Evolutionary conservation across 768 basidiomycete genomes (phyloP).

Genomic region (Heimioporus sp.): DNA sequence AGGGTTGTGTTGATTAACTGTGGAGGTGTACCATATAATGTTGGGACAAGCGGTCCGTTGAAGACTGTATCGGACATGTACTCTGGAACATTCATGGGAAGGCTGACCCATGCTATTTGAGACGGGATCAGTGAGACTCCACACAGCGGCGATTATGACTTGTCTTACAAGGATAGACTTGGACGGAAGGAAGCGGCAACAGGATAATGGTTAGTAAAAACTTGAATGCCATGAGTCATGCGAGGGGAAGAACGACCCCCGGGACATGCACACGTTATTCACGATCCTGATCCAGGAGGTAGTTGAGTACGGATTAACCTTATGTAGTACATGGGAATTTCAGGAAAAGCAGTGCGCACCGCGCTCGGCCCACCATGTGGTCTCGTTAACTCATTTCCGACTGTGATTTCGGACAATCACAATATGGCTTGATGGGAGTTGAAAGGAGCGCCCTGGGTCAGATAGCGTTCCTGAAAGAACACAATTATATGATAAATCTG

Average conservation of each 20-base stretch:
- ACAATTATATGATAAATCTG: not conserved
- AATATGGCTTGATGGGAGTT: not conserved
- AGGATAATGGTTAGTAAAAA: not conserved
- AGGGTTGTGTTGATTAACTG: conserved; percentile 15
- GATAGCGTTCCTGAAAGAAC: too few species aligned
- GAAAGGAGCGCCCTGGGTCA: not conserved
- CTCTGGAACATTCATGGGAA: conserved; percentile 12
- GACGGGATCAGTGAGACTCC: not conserved
- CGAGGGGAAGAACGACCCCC: not conserved
- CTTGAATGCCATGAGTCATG: not conserved
- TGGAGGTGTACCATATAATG: conserved; percentile 15
- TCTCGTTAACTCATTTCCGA: too few species aligned
- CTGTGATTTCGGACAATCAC: too few species aligned
- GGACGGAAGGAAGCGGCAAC: not conserved
- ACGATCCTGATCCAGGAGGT: too few species aligned
- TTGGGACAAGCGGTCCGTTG: conserved; percentile 16
- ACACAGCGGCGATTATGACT: not conserved
- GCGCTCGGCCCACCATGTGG: too few species aligned
- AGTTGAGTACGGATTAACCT: too few species aligned
- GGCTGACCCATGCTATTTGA: conserved; percentile 15
- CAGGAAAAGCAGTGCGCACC: not conserved
- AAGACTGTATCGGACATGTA: conserved; percentile 11
- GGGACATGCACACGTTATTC: not conserved
- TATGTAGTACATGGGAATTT: too few species aligned
- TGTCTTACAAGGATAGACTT: conserved; percentile 5